These are phyloP conservation scores for Hanseniaspora hatyaiensis DNA, from an alignment of 805 yeast genomes.

Conservation along the genomic window DNA sequence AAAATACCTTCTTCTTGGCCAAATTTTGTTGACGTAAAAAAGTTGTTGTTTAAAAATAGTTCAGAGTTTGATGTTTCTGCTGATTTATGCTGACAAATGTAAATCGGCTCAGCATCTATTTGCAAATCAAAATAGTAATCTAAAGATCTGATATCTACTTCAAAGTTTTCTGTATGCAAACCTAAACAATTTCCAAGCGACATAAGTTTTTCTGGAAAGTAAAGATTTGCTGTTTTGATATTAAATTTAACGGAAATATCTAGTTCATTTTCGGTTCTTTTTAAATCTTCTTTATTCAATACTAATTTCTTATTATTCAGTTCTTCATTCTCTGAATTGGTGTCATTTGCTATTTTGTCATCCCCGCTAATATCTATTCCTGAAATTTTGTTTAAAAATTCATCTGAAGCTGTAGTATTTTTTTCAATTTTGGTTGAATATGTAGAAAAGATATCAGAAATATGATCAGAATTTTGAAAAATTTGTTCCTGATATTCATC, in stretches of 20 bases:
- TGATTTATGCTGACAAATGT: conserved; percentile 26
- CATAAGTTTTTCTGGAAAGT: conserved; percentile 65
- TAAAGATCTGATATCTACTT: conserved; percentile 72
- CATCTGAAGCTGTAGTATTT: neutral
- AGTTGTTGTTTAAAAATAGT: conserved; percentile 18
- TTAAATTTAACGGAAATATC: conserved; percentile 66
- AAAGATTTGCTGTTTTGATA: conserved; percentile 56
- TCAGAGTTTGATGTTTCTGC: conserved; percentile 18
- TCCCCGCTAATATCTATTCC: neutral
- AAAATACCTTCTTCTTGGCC: conserved; percentile 24
- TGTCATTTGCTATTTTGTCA: conserved; percentile 4
- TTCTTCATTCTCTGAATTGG: neutral
- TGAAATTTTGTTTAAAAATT: neutral
- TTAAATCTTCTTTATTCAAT: conserved; percentile 21
- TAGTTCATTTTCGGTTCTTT: conserved; percentile 55
- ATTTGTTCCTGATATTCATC: conserved; percentile 55
- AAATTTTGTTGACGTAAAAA: conserved; percentile 26
- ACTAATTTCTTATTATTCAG: neutral
- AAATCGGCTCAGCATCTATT: conserved; percentile 53
- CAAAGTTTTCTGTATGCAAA: conserved; percentile 51
- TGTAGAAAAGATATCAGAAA: neutral
- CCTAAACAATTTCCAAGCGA: conserved; percentile 51
- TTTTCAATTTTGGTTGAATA: neutral
- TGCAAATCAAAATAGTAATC: conserved; percentile 90
- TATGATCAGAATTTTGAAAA: conserved; percentile 3